These are phyloP conservation scores for Botrytis medusae DNA, from an alignment of 2,329 filamentous ascomycete genomes.

Conservation along the genomic window DNA sequence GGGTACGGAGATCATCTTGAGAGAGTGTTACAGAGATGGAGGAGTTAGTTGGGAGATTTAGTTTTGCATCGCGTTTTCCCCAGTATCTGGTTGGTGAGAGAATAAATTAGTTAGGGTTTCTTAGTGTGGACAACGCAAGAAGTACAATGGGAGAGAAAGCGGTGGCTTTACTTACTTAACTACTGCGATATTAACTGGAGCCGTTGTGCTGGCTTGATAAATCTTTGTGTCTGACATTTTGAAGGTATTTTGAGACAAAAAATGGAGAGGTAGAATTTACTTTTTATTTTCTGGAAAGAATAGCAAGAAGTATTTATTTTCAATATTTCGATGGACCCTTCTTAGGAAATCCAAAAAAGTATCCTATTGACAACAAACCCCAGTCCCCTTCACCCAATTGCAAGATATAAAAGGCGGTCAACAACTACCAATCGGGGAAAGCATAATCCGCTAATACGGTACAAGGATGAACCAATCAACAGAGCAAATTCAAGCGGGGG, in stretches of 20 bases:
- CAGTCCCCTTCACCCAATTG: background rate
- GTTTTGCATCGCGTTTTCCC: constrained; percentile 91
- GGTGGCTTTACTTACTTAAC: constrained; percentile 68
- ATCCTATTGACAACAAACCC: constrained; percentile 10
- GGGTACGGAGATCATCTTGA: constrained; percentile 87
- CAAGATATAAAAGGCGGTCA: constrained; percentile 11
- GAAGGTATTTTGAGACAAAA: constrained; percentile 12
- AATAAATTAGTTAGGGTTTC: constrained; percentile 27
- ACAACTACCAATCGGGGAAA: background rate
- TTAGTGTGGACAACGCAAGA: background rate
- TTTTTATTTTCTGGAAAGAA: background rate
- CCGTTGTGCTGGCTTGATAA: constrained; percentile 92
- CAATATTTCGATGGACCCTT: background rate
- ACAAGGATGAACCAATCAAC: background rate
- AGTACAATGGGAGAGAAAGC: constrained; percentile 23
- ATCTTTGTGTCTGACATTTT: constrained; percentile 48
- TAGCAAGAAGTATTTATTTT: constrained; percentile 8
- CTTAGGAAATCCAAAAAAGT: background rate
- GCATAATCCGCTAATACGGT: background rate
- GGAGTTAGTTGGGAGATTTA: constrained; percentile 97
- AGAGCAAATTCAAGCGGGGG: background rate
- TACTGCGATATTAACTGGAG: constrained; percentile 96
- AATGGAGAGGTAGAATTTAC: background rate
- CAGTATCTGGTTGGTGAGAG: constrained; percentile 62
- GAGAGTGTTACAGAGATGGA: constrained; percentile 96